A percentile compares a stretch with the other conserved stretches of the same genome.
Conservation (phyloP, 2,329 filamentous ascomycete genomes). For the Talaromyces sp. region DNA sequence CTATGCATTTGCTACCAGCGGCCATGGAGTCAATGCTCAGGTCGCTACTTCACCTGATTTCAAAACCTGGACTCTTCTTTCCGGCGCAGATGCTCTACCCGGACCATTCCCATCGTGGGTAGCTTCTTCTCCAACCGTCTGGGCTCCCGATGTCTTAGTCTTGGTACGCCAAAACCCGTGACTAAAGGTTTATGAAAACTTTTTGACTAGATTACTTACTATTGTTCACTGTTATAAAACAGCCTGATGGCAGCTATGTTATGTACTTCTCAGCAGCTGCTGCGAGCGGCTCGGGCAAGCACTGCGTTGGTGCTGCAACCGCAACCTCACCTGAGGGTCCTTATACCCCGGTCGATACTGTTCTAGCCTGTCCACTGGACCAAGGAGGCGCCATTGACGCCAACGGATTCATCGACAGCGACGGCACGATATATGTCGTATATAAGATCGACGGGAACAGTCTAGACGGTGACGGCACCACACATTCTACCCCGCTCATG, state of each 20-base stretch:
- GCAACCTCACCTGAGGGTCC: constrained; percentile 45
- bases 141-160: constrained; percentile 55
- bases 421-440: constrained; percentile 51
- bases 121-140: constrained; percentile 43
- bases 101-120: constrained; percentile 46
- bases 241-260: constrained; percentile 44
- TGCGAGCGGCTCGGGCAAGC: constrained; percentile 32
- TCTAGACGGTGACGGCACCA: constrained; percentile 38
- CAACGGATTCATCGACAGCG: constrained; percentile 49
- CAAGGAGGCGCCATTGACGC: constrained; percentile 57
- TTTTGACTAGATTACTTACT: background rate
- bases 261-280: constrained; percentile 54
- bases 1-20: constrained; percentile 53
- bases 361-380: constrained; percentile 47
- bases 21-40: constrained; percentile 48
- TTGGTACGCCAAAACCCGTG: constrained; percentile 25
- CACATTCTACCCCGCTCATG: constrained; percentile 51
- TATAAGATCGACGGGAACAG: constrained; percentile 61
- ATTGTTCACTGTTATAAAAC: background rate
- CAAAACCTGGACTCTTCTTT: constrained; percentile 42
- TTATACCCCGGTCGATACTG: constrained; percentile 40
- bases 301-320: constrained; percentile 54
- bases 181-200: background rate
- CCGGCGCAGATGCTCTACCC: constrained; percentile 49
- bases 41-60: constrained; percentile 47